Evolutionary conservation across 441 rosid species (phyloP).

Genomic region (Bruguiera hainesii): DNA sequence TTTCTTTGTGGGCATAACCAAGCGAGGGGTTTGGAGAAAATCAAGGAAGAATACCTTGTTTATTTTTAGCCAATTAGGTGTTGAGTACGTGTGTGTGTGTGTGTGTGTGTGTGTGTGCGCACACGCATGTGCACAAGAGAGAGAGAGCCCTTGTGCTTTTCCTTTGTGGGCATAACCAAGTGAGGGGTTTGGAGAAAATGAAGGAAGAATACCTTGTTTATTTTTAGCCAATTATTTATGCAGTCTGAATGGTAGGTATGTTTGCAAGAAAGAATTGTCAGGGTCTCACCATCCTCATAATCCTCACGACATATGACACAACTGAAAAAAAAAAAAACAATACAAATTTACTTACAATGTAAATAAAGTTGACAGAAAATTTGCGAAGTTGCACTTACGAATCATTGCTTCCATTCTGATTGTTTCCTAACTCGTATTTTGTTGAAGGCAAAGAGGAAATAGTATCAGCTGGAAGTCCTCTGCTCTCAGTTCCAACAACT

Average conservation of each 20-base stretch:
- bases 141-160: not conserved
- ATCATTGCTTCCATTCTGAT: slow-evolving; percentile 75
- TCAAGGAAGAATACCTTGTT: slow-evolving; percentile 54
- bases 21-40: not conserved
- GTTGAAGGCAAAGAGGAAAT: slow-evolving; percentile 78
- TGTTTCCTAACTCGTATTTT: slow-evolving; percentile 61
- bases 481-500: slow-evolving; percentile 83
- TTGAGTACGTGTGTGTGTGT: no score
- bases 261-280: slow-evolving; percentile 86
- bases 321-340: slow-evolving; percentile 38
- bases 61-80: slow-evolving; percentile 78
- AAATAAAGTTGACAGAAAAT: slow-evolving; percentile 9
- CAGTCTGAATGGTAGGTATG: slow-evolving; percentile 94
- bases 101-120: no score
- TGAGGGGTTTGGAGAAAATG: not conserved
- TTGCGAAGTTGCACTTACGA: slow-evolving; percentile 50
- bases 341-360: slow-evolving; percentile 6
- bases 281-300: slow-evolving; percentile 76
- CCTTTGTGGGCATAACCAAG: not conserved
- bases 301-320: slow-evolving; percentile 93
- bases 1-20: not conserved
- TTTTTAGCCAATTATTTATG: slow-evolving; percentile 91
- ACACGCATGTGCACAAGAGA: no score
- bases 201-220: slow-evolving; percentile 64
- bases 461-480: slow-evolving; percentile 83